Conservation (phyloP, 441 rosid genomes). For the Adansonia grandidieri region DNA sequence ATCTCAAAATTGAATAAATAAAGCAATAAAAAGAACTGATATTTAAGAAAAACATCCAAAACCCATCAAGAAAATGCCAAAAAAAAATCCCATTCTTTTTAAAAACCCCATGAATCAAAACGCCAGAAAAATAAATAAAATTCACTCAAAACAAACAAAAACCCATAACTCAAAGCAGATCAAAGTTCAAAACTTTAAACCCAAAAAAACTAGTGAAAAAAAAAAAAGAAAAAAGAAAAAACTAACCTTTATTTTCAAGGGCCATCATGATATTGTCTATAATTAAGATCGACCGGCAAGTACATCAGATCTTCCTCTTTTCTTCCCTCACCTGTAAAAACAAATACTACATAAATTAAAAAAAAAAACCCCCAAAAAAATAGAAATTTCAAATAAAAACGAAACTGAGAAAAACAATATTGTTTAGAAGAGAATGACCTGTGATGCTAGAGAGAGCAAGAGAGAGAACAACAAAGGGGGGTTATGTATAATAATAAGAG, state of each 20-base stretch:
- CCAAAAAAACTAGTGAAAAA: neutral
- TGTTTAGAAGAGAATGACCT: constrained; percentile 17
- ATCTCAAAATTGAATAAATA: neutral
- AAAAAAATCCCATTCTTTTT: neutral
- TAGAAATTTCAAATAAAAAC: neutral
- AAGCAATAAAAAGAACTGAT: neutral
- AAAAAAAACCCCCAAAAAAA: neutral
- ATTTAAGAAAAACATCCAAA: constrained; percentile 4
- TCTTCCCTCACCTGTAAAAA: constrained; percentile 23
- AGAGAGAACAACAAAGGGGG: neutral
- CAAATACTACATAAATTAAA: neutral
- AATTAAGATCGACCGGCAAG: constrained; percentile 57
- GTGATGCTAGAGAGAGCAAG: constrained; percentile 20
- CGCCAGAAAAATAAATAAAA: neutral
- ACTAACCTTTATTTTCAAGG: constrained; percentile 50
- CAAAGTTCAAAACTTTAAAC: constrained; percentile 20
- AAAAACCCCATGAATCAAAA: neutral
- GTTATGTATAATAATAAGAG: constrained; percentile 6
- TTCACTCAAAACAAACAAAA: neutral
- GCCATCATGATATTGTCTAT: constrained; percentile 50
- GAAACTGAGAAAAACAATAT: neutral
- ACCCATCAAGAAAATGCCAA: neutral
- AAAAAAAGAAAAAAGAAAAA: neutral
- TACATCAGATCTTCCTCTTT: constrained; percentile 58
- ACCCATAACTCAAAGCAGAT: constrained; percentile 18